A percentile compares a stretch with the other conserved stretches of the same genome.
These are phyloP conservation scores for Ceratorhiza oryzae-sativae DNA, from an alignment of 1,284 basidiomycete species.

Conservation along the genomic window DNA sequence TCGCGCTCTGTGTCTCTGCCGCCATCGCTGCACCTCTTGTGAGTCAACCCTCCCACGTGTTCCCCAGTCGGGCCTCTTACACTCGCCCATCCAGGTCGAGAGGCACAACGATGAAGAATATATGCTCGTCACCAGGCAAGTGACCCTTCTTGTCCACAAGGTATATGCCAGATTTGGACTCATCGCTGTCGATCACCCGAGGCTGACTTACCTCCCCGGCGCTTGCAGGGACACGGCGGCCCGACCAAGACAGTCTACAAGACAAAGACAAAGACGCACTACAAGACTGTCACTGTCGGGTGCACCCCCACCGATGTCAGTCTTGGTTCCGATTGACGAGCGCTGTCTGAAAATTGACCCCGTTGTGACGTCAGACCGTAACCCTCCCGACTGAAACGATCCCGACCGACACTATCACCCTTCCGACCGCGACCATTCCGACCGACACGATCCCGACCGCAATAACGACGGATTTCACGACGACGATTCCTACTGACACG, in stretches of 20 bases:
- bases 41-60: background rate
- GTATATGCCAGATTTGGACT: background rate
- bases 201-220: background rate
- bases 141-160: constrained; percentile 16
- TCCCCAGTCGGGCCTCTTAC: background rate
- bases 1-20: constrained; percentile 9
- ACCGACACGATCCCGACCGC: background rate
- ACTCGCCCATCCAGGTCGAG: background rate
- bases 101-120: constrained; percentile 25
- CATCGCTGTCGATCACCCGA: background rate
- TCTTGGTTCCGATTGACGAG: background rate
- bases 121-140: constrained; percentile 21
- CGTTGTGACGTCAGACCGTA: constrained; percentile 20
- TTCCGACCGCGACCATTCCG: background rate
- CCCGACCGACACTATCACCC: background rate
- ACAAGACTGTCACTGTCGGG: constrained; percentile 17
- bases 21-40: constrained; percentile 26
- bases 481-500: background rate
- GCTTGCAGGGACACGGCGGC: constrained; percentile 1
- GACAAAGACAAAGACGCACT: constrained; percentile 29
- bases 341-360: background rate
- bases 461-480: background rate
- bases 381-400: background rate
- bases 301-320: constrained; percentile 16
- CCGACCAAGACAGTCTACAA: constrained; percentile 25